Conservation (phyloP, 2,329 filamentous ascomycete species). For the Fusarium sp. region DNA sequence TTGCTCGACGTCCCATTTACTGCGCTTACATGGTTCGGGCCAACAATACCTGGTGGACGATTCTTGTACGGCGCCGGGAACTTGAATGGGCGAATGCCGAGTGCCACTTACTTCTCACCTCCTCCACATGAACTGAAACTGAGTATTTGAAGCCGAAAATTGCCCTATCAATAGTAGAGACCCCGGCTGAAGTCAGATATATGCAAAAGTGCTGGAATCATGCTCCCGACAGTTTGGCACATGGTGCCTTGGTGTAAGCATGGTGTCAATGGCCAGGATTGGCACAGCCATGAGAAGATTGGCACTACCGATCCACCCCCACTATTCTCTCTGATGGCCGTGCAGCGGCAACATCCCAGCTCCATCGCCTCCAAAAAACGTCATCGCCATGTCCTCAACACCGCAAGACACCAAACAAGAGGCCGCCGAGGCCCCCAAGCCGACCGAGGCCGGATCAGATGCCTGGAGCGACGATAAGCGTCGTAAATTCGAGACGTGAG, state of each 20-base stretch:
- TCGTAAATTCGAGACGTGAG: conserved; percentile 73
- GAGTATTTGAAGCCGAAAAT: too few species aligned
- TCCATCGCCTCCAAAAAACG: conserved; percentile 5
- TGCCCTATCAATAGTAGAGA: too few species aligned
- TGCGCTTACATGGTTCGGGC: neutral
- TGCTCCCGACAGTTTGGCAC: neutral
- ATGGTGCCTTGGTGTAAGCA: neutral
- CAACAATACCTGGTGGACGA: neutral
- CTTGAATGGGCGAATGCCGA: neutral
- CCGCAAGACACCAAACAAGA: conserved; percentile 33
- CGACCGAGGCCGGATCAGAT: conserved; percentile 42
- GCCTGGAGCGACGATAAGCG: conserved; percentile 70
- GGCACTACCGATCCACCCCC: neutral
- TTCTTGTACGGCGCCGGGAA: neutral
- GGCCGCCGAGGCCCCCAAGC: conserved; percentile 25
- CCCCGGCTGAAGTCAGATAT: too few species aligned
- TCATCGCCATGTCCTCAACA: conserved; percentile 35
- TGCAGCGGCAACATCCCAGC: neutral
- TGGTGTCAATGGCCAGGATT: neutral
- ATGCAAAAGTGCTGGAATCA: neutral
- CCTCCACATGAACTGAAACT: neutral
- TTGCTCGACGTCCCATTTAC: neutral
- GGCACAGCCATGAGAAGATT: neutral
- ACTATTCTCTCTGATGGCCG: neutral
- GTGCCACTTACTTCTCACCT: neutral